These are phyloP conservation scores for Scutellaria galericulata DNA, from an alignment of 257 asterid genomes.

Conservation along the genomic window DNA sequence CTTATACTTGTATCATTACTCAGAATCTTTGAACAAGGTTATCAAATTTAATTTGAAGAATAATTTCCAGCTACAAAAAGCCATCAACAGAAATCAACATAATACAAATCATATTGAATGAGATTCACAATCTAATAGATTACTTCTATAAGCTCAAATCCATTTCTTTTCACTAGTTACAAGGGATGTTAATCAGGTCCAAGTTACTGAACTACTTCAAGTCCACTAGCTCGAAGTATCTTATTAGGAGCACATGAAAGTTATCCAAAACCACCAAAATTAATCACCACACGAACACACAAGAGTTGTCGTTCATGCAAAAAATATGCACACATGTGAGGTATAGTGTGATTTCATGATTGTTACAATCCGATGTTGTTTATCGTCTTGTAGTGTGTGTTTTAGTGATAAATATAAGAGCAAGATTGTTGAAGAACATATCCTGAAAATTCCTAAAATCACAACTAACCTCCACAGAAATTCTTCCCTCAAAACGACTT, in stretches of 20 bases:
- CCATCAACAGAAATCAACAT: slow-evolving; percentile 8
- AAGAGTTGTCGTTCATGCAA: not conserved
- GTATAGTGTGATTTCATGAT: not conserved
- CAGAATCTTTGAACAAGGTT: slow-evolving; percentile 14
- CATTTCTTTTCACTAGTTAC: not conserved
- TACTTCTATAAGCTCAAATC: not conserved
- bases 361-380: not conserved
- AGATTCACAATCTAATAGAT: slow-evolving; percentile 7
- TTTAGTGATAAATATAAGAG: not conserved
- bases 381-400: not conserved
- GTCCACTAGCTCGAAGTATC: not conserved
- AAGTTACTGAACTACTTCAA: not conserved
- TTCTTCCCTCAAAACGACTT: not conserved
- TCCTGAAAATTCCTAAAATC: not conserved
- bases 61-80: slow-evolving; percentile 7
- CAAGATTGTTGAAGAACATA: not conserved
- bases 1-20: not conserved
- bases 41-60: not conserved
- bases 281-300: slow-evolving; percentile 4
- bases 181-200: not conserved
- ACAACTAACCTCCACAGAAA: not conserved
- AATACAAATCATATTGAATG: not conserved
- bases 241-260: not conserved
- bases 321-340: no score
- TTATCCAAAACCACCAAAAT: not conserved